A percentile compares a stretch with the other conserved stretches of the same genome.
Evolutionary conservation across 164 flowering plant genomes (phyloP).

Genomic region (Berberis vulgaris): DNA sequence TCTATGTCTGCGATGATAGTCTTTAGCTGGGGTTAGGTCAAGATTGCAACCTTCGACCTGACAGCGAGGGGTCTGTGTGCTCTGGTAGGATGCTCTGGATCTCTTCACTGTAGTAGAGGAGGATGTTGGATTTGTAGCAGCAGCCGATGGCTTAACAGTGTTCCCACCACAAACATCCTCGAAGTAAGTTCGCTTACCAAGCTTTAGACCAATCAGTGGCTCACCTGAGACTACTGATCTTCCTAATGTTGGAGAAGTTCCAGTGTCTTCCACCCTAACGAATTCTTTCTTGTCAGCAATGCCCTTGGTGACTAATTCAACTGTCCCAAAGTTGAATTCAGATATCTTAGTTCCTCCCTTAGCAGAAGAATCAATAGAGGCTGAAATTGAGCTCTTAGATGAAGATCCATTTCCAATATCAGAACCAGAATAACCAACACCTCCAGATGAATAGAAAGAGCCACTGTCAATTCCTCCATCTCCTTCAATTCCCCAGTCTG

Average conservation of each 20-base stretch:
- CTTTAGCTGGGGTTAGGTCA: conserved; percentile 75
- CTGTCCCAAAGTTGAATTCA: conserved; percentile 25
- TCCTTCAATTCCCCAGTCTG: conserved; percentile 43
- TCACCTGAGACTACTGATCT: conserved; percentile 52
- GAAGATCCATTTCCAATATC: conserved; percentile 44
- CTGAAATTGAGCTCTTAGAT: conserved; percentile 59
- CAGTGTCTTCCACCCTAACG: conserved; percentile 20
- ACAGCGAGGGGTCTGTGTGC: conserved; percentile 35
- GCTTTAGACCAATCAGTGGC: conserved; percentile 62
- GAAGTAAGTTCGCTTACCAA: conserved; percentile 72
- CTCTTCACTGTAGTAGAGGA: conserved; percentile 35
- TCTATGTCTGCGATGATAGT: conserved; percentile 75
- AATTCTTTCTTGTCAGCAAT: conserved; percentile 21
- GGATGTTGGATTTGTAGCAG: conserved; percentile 25
- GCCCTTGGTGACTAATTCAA: conserved; percentile 21
- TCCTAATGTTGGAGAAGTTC: conserved; percentile 34
- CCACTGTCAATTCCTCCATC: conserved; percentile 45
- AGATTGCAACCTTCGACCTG: conserved; percentile 77
- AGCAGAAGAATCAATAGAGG: conserved; percentile 53
- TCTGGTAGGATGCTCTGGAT: conserved; percentile 35
- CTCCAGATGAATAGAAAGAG: conserved; percentile 38
- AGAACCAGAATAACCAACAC: conserved; percentile 39
- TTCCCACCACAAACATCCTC: conserved; percentile 40
- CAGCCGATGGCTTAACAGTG: conserved; percentile 25
- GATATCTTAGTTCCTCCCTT: conserved; percentile 31